phyloP scores from a whole-genome alignment of 1,284 basidiomycete species.

The Marasmius oreades region DNA sequence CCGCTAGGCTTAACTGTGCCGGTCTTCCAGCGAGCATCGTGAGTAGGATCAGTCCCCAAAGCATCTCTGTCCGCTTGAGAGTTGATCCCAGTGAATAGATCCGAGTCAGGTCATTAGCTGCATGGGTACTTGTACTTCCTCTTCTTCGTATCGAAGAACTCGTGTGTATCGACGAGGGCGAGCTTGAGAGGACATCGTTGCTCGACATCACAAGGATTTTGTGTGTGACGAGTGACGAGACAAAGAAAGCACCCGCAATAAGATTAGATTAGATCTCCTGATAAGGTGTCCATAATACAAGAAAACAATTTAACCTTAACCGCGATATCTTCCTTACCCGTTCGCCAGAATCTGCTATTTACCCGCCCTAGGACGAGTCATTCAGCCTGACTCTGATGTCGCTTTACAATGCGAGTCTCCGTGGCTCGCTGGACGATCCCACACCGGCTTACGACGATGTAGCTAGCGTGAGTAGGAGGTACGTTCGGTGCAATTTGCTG shows the following conservation, averaged over 20 bases:
- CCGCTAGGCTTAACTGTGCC: not conserved
- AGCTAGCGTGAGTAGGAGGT: constrained; percentile 34
- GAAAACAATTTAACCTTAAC: not conserved
- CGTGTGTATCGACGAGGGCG: constrained; percentile 41
- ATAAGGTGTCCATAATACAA: not conserved
- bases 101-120: constrained; percentile 45
- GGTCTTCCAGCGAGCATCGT: not conserved
- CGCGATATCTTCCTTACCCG: not conserved
- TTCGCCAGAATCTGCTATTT: not conserved
- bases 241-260: too few relatives aligned
- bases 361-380: not conserved
- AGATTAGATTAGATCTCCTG: not conserved
- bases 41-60: not conserved
- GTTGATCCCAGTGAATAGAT: constrained; percentile 72
- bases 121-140: constrained; percentile 38
- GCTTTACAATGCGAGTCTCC: not conserved
- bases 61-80: not conserved
- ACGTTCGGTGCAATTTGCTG: constrained; percentile 7
- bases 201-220: not conserved
- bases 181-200: constrained; percentile 29
- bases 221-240: not conserved
- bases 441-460: constrained; percentile 40
- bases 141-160: constrained; percentile 36
- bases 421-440: constrained; percentile 27
- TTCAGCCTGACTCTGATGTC: not conserved